These are phyloP conservation scores for Heliamphora exappendiculata DNA, from an alignment of 148 eudicot species.

Conservation along the genomic window DNA sequence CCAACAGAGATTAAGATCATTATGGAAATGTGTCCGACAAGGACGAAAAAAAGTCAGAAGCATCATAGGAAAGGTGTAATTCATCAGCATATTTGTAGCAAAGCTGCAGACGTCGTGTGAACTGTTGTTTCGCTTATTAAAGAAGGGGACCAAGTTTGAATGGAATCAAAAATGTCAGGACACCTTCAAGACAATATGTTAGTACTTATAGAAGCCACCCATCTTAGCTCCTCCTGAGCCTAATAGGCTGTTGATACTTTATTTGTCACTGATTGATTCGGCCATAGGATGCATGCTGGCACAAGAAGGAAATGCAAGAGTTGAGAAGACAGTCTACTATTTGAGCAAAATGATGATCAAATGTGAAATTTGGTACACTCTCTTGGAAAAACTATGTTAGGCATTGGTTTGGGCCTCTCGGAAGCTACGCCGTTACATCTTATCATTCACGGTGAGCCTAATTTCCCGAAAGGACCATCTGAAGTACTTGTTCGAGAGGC, in stretches of 20 bases:
- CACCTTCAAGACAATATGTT: background rate
- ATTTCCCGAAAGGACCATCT: no score
- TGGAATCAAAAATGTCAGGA: background rate
- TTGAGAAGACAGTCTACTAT: background rate
- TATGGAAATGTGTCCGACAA: background rate
- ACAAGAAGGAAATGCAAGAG: background rate
- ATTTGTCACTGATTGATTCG: no score
- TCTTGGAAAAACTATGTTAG: background rate
- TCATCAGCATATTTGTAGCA: no score
- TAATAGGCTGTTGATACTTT: background rate
- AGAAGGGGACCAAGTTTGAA: background rate
- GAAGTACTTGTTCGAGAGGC: no score
- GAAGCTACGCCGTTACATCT: no score
- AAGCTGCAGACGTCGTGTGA: no score
- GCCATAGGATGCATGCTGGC: background rate
- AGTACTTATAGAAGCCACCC: background rate
- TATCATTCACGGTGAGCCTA: no score
- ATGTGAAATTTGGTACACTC: no score
- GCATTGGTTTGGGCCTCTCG: no score
- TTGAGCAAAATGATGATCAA: background rate
- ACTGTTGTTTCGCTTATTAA: background rate
- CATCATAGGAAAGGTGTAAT: background rate
- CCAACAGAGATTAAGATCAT: background rate
- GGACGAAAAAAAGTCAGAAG: background rate
- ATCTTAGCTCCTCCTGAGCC: background rate